These are phyloP conservation scores for Rhodosporidiobolus odoratus DNA, from an alignment of 768 basidiomycete species.

Conservation along the genomic window DNA sequence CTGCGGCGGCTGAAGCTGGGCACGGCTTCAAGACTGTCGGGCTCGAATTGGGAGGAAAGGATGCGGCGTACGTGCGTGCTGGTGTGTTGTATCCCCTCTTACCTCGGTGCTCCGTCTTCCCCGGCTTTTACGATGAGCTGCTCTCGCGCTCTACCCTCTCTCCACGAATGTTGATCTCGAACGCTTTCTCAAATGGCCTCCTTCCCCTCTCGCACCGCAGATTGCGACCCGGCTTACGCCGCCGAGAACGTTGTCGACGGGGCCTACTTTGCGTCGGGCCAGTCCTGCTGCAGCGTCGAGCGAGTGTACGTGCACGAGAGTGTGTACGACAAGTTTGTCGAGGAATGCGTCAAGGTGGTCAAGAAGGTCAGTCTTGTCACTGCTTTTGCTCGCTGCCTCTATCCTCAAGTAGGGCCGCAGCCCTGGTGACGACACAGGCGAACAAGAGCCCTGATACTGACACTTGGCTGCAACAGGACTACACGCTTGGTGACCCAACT, in stretches of 20 bases:
- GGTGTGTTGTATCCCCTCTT: neutral
- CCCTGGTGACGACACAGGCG: neutral
- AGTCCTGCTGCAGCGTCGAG: conserved; percentile 94
- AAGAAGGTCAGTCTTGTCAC: conserved; percentile 53
- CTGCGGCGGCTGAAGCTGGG: conserved; percentile 46
- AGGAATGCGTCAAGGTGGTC: conserved; percentile 63
- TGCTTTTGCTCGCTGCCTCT: neutral
- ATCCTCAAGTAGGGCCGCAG: neutral
- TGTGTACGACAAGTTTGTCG: conserved; percentile 72
- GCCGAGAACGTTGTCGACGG: conserved; percentile 86
- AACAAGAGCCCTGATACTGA: neutral
- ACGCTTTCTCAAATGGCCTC: no score
- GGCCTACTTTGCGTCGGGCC: conserved; percentile 91
- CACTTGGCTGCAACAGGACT: conserved; percentile 52
- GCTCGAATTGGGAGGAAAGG: conserved; percentile 77
- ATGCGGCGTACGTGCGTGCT: conserved; percentile 76
- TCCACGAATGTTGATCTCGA: no score
- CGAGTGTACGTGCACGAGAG: conserved; percentile 89
- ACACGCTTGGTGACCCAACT: conserved; percentile 82
- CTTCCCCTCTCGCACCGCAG: no score
- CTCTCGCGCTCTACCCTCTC: neutral
- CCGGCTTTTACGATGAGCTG: no score
- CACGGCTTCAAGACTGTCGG: conserved; percentile 66
- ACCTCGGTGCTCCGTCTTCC: neutral
- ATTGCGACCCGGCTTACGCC: conserved; percentile 68